phyloP scores from a whole-genome alignment of 164 flowering plant species.

The Chimonanthus praecox region DNA sequence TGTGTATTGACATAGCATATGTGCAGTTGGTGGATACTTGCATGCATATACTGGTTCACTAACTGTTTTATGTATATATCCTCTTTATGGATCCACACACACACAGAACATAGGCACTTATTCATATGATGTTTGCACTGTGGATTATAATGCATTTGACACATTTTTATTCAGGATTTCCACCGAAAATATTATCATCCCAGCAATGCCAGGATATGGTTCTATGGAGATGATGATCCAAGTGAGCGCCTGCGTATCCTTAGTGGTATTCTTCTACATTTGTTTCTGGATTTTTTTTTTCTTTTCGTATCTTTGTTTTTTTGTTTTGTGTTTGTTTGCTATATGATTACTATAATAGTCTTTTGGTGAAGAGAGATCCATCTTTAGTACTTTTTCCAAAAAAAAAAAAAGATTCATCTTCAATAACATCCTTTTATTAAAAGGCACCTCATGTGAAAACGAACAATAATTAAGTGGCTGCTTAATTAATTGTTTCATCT shows the following conservation, averaged over 20 bases:
- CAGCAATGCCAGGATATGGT: conserved; percentile 97
- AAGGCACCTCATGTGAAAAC: no score
- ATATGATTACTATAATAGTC: neutral
- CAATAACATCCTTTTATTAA: no score
- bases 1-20: neutral
- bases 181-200: conserved; percentile 93
- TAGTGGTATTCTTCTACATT: conserved; percentile 53
- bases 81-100: neutral
- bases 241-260: conserved; percentile 76
- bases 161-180: conserved; percentile 58
- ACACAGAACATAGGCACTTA: neutral
- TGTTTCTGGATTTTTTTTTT: neutral
- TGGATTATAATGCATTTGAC: neutral
- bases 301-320: no score
- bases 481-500: no score
- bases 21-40: neutral
- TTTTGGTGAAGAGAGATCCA: no score
- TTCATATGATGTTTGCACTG: neutral
- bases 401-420: no score
- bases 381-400: no score
- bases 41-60: neutral
- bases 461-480: no score
- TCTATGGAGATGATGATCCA: conserved; percentile 97
- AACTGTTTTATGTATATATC: neutral
- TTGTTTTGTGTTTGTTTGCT: neutral